Conservation (phyloP, 108 stramenopile species). For the Nitzschia inconspicua region DNA sequence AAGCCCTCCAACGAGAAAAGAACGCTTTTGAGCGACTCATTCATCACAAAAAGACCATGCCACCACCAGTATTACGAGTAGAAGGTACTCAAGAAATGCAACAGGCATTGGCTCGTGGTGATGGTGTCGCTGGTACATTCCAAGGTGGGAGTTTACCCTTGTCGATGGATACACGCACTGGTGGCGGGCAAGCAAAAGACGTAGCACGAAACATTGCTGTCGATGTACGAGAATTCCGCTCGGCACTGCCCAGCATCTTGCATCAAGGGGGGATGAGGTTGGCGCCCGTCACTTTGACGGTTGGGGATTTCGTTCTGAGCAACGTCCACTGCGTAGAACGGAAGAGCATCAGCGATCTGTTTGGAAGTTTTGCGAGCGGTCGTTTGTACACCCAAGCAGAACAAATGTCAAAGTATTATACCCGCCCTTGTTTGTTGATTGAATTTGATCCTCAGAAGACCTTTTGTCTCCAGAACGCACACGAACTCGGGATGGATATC, state of each 20-base stretch:
- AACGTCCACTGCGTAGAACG: slow-evolving; percentile 96
- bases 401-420: slow-evolving; percentile 91
- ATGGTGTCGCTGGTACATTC: slow-evolving; percentile 66
- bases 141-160: slow-evolving; percentile 66
- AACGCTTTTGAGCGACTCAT: slow-evolving; percentile 92
- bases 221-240: slow-evolving; percentile 96
- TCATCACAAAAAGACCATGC: slow-evolving; percentile 90
- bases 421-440: slow-evolving; percentile 84
- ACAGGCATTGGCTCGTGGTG: slow-evolving; percentile 50
- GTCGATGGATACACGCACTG: slow-evolving; percentile 75
- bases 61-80: slow-evolving; percentile 53
- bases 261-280: slow-evolving; percentile 91
- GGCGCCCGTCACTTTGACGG: slow-evolving; percentile 87
- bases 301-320: slow-evolving; percentile 96
- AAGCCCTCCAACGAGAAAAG: slow-evolving; percentile 85
- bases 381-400: slow-evolving; percentile 92
- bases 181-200: slow-evolving; percentile 47
- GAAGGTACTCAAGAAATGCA: slow-evolving; percentile 85
- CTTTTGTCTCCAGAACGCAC: slow-evolving; percentile 79
- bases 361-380: slow-evolving; percentile 91
- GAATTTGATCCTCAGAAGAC: slow-evolving; percentile 93
- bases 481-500: slow-evolving; percentile 85
- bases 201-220: slow-evolving; percentile 84
- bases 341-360: slow-evolving; percentile 94
- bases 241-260: slow-evolving; percentile 91